phyloP scores from a whole-genome alignment of 345 rosid genomes.

The Geranium brycei region DNA sequence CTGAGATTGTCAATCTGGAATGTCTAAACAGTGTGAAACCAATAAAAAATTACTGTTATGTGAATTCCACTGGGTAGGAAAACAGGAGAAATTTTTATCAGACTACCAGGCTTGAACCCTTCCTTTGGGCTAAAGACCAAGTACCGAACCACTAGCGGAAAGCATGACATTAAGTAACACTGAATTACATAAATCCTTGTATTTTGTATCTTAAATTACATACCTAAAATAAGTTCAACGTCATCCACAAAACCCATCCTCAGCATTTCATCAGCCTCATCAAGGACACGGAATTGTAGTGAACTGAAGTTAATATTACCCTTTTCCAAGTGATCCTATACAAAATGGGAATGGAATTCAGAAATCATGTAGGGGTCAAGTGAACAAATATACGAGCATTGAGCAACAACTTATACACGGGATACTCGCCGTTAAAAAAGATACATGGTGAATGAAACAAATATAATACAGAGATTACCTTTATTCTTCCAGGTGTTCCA shows the following conservation, averaged over 20 bases:
- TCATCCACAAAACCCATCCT: constrained; percentile 97
- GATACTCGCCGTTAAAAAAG: too few species aligned
- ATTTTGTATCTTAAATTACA: constrained; percentile 1
- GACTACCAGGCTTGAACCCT: too few species aligned
- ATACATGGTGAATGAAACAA: not conserved
- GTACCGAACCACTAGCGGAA: too few species aligned
- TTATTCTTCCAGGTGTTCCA: constrained; percentile 95
- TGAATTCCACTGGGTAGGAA: too few species aligned
- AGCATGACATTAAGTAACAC: not conserved
- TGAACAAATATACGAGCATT: too few species aligned
- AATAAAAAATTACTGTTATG: too few species aligned
- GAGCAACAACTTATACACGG: too few species aligned
- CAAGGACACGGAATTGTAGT: constrained; percentile 82
- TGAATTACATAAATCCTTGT: not conserved
- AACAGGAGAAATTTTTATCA: too few species aligned
- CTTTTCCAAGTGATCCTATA: constrained; percentile 81
- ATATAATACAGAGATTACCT: constrained; percentile 25
- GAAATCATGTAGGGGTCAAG: not conserved
- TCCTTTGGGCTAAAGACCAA: too few species aligned
- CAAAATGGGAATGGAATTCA: constrained; percentile 1
- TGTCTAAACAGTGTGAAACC: too few species aligned
- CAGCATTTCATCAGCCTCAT: constrained; percentile 98
- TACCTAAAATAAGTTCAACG: constrained; percentile 88
- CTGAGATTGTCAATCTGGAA: not conserved
- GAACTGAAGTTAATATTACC: constrained; percentile 47